Conservation (phyloP, 257 asterid genomes). For the Scutellaria galericulata region DNA sequence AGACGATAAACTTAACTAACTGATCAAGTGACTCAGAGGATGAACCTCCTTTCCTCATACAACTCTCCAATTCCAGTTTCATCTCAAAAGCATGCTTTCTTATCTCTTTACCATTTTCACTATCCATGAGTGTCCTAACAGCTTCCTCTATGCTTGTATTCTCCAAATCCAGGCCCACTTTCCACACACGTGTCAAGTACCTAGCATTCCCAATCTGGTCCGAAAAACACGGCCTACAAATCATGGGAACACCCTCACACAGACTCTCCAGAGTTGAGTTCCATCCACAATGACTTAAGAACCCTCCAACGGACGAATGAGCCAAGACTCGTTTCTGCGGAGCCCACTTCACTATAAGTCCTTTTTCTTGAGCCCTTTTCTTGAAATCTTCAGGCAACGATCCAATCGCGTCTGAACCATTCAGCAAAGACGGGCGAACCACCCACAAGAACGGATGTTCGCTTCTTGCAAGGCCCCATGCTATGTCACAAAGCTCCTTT, state of each 20-base stretch:
- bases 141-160: conserved; percentile 39
- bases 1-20: conserved; percentile 42
- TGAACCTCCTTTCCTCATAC: conserved; percentile 32
- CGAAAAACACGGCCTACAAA: conserved; percentile 42
- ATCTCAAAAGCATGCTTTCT: conserved; percentile 35
- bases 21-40: conserved; percentile 38
- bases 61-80: conserved; percentile 31
- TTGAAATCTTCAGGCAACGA: conserved; percentile 34
- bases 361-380: conserved; percentile 8
- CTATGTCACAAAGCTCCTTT: conserved; percentile 38
- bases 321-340: conserved; percentile 55
- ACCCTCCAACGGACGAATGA: conserved; percentile 49
- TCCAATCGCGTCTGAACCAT: conserved; percentile 30
- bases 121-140: conserved; percentile 38
- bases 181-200: conserved; percentile 42
- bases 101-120: conserved; percentile 43
- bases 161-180: conserved; percentile 34
- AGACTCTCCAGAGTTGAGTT: conserved; percentile 53
- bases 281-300: conserved; percentile 59
- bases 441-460: conserved; percentile 58
- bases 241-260: conserved; percentile 50
- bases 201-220: conserved; percentile 50
- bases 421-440: conserved; percentile 36
- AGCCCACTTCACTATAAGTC: conserved; percentile 50
- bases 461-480: conserved; percentile 55